phyloP scores from a whole-genome alignment of 2,329 filamentous ascomycete species.

The Reticulascus tulasneorum region DNA sequence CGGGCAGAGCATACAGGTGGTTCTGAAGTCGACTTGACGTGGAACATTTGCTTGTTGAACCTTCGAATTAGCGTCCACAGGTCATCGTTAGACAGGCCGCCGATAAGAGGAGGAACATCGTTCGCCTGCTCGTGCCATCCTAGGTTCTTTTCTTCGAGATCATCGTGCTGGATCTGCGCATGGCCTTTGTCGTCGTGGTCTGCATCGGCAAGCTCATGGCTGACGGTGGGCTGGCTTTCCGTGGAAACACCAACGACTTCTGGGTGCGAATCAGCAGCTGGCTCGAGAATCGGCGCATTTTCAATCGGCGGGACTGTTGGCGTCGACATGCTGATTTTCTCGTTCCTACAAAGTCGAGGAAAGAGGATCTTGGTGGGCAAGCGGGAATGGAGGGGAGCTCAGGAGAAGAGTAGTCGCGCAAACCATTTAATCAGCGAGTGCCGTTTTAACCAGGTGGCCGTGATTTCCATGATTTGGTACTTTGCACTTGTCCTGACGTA shows the following conservation, averaged over 20 bases:
- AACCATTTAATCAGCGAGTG: too few relatives aligned
- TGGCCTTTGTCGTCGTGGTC: slow-evolving; percentile 33
- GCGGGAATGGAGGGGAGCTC: too few relatives aligned
- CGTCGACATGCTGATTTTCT: too few relatives aligned
- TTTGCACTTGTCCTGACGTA: too few relatives aligned
- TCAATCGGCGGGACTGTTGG: too few relatives aligned
- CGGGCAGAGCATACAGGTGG: slow-evolving; percentile 20
- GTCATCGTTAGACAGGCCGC: slow-evolving; percentile 67
- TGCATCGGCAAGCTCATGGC: slow-evolving; percentile 32
- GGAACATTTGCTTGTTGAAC: slow-evolving; percentile 68
- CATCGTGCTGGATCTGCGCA: slow-evolving; percentile 44
- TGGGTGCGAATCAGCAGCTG: too few relatives aligned
- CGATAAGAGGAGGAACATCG: slow-evolving; percentile 59
- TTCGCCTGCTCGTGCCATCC: slow-evolving; percentile 64
- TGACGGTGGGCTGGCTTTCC: slow-evolving; percentile 27
- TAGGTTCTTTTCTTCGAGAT: slow-evolving; percentile 57
- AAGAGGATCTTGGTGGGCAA: too few relatives aligned
- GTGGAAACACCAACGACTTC: slow-evolving; percentile 21
- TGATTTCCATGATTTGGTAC: too few relatives aligned
- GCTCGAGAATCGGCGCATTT: too few relatives aligned
- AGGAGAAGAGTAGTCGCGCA: too few relatives aligned
- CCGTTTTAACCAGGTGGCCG: too few relatives aligned
- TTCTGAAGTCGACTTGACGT: slow-evolving; percentile 61
- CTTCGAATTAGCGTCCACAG: slow-evolving; percentile 68
- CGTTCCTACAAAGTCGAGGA: too few relatives aligned